Conservation (phyloP, 345 rosid genomes). For the Aquilaria malaccensis region DNA sequence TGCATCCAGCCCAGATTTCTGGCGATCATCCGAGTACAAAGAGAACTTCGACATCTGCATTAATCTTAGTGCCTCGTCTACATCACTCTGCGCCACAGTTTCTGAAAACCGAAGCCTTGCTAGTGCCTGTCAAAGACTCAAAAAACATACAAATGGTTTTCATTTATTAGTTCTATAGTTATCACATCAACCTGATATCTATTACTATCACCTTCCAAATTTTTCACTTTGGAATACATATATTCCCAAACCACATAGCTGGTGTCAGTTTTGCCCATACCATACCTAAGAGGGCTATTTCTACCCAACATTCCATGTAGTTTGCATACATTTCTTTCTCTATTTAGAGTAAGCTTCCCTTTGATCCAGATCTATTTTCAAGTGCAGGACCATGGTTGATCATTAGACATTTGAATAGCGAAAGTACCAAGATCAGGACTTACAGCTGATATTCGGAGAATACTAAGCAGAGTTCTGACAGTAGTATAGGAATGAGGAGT, state of each 20-base stretch:
- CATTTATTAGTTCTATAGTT: not conserved
- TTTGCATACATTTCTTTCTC: not conserved
- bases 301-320: conserved; percentile 5
- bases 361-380: not conserved
- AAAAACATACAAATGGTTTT: not conserved
- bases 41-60: conserved; percentile 99
- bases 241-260: not conserved
- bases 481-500: conserved; percentile 95
- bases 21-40: conserved; percentile 86
- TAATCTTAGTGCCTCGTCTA: conserved; percentile 91
- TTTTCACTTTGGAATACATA: not conserved
- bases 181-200: not conserved
- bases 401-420: not conserved
- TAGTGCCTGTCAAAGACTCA: conserved; percentile 49
- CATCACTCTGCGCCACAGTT: conserved; percentile 93
- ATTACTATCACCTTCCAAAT: too few species aligned
- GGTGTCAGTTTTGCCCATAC: not conserved
- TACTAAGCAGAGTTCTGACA: conserved; percentile 86
- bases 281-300: not conserved
- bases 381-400: not conserved
- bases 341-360: not conserved
- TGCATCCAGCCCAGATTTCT: conserved; percentile 88
- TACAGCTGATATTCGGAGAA: conserved; percentile 95
- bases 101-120: conserved; percentile 96
- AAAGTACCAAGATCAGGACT: conserved; percentile 20